phyloP scores from a whole-genome alignment of 257 asterid species.

The Plantago major region DNA sequence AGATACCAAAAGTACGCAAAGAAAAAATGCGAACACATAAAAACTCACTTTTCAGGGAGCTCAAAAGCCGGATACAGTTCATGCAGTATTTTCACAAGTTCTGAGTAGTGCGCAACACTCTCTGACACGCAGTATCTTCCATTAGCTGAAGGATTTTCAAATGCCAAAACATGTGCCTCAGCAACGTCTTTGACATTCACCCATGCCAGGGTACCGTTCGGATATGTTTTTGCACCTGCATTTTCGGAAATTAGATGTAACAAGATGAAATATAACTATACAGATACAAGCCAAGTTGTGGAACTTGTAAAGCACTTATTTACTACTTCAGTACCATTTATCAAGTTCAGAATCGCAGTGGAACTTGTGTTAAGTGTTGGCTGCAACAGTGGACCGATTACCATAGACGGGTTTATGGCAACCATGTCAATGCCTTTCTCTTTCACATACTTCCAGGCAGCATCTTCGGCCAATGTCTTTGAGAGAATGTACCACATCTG shows the following conservation, averaged over 20 bases:
- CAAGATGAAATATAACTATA: conserved; percentile 1
- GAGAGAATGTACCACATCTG: conserved; percentile 76
- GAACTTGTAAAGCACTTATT: conserved; percentile 1
- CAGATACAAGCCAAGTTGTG: neutral
- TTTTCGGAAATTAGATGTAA: neutral
- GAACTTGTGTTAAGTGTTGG: conserved; percentile 74
- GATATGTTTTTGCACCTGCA: conserved; percentile 63
- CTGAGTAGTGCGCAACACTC: conserved; percentile 47
- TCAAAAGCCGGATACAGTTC: conserved; percentile 46
- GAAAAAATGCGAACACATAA: neutral
- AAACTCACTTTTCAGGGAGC: conserved; percentile 63
- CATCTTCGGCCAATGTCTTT: conserved; percentile 78
- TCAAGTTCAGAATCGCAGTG: conserved; percentile 49
- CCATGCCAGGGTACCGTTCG: conserved; percentile 50
- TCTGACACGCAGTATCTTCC: conserved; percentile 68
- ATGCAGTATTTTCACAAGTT: conserved; percentile 39
- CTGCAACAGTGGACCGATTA: conserved; percentile 74
- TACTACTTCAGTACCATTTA: conserved; percentile 73
- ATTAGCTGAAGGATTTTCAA: conserved; percentile 57
- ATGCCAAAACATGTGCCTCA: conserved; percentile 62
- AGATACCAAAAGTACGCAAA: neutral
- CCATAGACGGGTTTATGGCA: conserved; percentile 64
- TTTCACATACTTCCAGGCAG: conserved; percentile 73
- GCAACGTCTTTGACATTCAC: conserved; percentile 74
- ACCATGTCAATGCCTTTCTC: conserved; percentile 75